These are phyloP conservation scores for Pseudisothecium myosuroides DNA, from an alignment of 225 moss, liverwort and hornwort genomes.

Conservation along the genomic window DNA sequence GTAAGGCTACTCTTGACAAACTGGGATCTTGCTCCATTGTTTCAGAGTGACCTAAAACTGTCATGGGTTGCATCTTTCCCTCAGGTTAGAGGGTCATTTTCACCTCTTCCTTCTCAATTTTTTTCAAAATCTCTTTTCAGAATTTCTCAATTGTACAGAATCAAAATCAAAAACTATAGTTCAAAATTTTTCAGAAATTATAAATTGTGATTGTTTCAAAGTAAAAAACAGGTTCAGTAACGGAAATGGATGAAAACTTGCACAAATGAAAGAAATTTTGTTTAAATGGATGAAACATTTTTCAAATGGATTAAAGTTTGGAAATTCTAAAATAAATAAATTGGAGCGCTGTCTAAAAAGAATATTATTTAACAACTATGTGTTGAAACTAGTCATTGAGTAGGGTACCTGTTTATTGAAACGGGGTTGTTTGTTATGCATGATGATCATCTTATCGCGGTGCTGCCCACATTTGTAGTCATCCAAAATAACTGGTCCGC, in stretches of 20 bases:
- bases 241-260: background rate
- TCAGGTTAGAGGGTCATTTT: background rate
- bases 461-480: slow-evolving; percentile 55
- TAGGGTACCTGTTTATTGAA: slow-evolving; percentile 54
- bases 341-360: background rate
- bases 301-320: background rate
- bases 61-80: background rate
- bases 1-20: background rate
- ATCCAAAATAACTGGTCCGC: slow-evolving; percentile 46
- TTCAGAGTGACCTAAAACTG: background rate
- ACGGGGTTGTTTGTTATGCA: slow-evolving; percentile 73
- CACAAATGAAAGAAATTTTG: background rate
- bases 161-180: background rate
- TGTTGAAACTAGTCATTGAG: background rate
- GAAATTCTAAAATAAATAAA: background rate
- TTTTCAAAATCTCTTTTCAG: background rate
- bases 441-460: slow-evolving; percentile 59
- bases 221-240: background rate
- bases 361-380: too few species aligned
- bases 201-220: background rate
- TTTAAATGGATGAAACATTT: background rate
- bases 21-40: background rate
- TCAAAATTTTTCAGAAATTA: background rate
- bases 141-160: background rate
- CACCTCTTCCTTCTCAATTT: background rate